Evolutionary conservation across 306 rosid genomes (phyloP).

Genomic region (Coriaria nepalensis): DNA sequence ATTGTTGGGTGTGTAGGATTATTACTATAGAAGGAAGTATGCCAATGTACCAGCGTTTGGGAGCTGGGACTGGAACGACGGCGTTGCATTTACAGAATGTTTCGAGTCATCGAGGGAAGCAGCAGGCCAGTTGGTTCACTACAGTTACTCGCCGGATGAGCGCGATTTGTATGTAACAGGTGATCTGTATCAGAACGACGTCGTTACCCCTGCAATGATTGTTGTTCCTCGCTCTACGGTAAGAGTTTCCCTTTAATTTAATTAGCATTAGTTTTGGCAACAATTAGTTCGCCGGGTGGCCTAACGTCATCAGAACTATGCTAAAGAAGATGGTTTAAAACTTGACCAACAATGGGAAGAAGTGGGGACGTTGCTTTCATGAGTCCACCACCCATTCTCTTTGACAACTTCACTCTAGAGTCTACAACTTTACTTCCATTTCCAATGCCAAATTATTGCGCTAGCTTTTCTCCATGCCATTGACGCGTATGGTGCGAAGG

Average conservation of each 20-base stretch:
- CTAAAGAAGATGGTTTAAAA: too few relatives aligned
- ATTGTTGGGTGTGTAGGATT: conserved; percentile 37
- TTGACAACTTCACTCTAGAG: too few relatives aligned
- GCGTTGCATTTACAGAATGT: conserved; percentile 72
- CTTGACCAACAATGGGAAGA: too few relatives aligned
- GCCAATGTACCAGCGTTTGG: conserved; percentile 77
- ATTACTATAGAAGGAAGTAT: conserved; percentile 35
- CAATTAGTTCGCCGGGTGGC: too few relatives aligned
- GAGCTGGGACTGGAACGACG: conserved; percentile 90
- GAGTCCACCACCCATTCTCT: too few relatives aligned
- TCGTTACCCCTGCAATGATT: conserved; percentile 72
- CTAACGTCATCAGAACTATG: too few relatives aligned
- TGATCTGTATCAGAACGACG: conserved; percentile 54
- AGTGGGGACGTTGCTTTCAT: too few relatives aligned
- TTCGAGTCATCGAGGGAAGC: conserved; percentile 67
- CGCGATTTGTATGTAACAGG: conserved; percentile 67
- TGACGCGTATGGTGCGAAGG: too few relatives aligned
- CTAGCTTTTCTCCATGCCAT: too few relatives aligned
- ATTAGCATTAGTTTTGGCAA: not conserved
- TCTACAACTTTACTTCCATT: too few relatives aligned
- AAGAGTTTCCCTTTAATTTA: not conserved
- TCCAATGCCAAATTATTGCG: too few relatives aligned
- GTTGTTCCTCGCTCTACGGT: conserved; percentile 80
- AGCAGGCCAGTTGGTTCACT: conserved; percentile 31
- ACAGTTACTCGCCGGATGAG: conserved; percentile 40